Percentiles rank a stretch among this genome's conserved stretches.
These are phyloP conservation scores for Globisporangium irregulare DNA, from an alignment of 352 stramenopile species.

Conservation along the genomic window DNA sequence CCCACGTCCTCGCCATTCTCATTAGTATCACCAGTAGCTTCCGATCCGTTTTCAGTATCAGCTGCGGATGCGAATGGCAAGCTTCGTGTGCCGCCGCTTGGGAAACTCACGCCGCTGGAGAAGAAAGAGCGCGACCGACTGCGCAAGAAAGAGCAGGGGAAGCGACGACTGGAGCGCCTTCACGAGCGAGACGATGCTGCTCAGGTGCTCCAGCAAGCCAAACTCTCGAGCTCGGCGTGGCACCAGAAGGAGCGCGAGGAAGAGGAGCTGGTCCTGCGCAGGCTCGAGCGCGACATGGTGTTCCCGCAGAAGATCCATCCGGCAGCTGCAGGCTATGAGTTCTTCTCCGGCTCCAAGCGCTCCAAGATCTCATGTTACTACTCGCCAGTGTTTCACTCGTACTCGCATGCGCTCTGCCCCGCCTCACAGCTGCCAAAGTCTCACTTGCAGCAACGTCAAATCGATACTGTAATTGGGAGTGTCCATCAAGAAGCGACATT, in stretches of 20 bases:
- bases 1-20: neutral
- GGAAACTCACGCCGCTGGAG: slow-evolving; percentile 40
- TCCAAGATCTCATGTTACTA: slow-evolving; percentile 2
- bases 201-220: slow-evolving; percentile 24
- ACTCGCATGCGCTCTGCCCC: slow-evolving; percentile 48
- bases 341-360: slow-evolving; percentile 17
- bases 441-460: slow-evolving; percentile 7
- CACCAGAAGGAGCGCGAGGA: slow-evolving; percentile 47
- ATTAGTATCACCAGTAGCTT: no score
- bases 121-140: slow-evolving; percentile 50
- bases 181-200: slow-evolving; percentile 33
- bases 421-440: slow-evolving; percentile 24
- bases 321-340: slow-evolving; percentile 50
- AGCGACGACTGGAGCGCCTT: slow-evolving; percentile 32
- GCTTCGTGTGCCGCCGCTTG: neutral
- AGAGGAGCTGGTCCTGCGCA: slow-evolving; percentile 63
- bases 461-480: neutral
- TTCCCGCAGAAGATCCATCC: slow-evolving; percentile 49
- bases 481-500: slow-evolving; percentile 24
- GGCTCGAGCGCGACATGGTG: slow-evolving; percentile 61
- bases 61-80: neutral
- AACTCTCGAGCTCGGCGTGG: slow-evolving; percentile 32
- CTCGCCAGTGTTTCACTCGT: slow-evolving; percentile 55
- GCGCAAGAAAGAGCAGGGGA: slow-evolving; percentile 50
- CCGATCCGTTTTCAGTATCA: neutral